These are phyloP conservation scores for Fusarium annulatum DNA, from an alignment of 2,329 filamentous ascomycete species.

Conservation along the genomic window DNA sequence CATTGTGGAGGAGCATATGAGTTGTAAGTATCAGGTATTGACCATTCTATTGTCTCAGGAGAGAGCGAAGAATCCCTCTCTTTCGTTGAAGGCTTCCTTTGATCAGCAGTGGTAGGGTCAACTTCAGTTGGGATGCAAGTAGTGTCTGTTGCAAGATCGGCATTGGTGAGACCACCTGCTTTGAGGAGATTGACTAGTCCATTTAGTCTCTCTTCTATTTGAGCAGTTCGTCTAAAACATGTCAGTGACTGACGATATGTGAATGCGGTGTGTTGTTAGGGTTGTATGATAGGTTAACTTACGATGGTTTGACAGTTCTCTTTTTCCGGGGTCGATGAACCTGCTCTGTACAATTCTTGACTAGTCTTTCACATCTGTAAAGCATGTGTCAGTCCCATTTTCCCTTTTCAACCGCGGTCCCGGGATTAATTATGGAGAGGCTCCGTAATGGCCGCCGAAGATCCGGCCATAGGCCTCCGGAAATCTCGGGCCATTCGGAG, in stretches of 20 bases:
- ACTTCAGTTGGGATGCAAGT: conserved; percentile 45
- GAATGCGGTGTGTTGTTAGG: not conserved
- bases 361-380: conserved; percentile 59
- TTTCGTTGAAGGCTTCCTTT: conserved; percentile 42
- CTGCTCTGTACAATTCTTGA: conserved; percentile 60
- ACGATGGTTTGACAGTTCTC: conserved; percentile 62
- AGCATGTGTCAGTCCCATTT: conserved; percentile 20
- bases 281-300: conserved; percentile 42
- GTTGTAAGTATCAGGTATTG: conserved; percentile 58
- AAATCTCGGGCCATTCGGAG: conserved; percentile 1
- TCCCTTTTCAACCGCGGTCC: not conserved
- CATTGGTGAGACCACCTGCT: conserved; percentile 52
- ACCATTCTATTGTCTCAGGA: conserved; percentile 39
- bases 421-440: conserved; percentile 23
- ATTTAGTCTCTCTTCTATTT: conserved; percentile 62
- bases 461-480: conserved; percentile 24
- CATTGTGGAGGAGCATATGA: conserved; percentile 58
- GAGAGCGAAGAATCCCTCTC: conserved; percentile 18
- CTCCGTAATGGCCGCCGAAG: conserved; percentile 14
- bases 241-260: not conserved
- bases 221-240: conserved; percentile 57
- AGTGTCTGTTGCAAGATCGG: conserved; percentile 41
- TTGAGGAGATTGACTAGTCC: conserved; percentile 61
- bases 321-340: conserved; percentile 63
- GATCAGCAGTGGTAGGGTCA: conserved; percentile 41